phyloP scores from a whole-genome alignment of 2,329 filamentous ascomycete species.

The Tolypocladium ovalisporum region DNA sequence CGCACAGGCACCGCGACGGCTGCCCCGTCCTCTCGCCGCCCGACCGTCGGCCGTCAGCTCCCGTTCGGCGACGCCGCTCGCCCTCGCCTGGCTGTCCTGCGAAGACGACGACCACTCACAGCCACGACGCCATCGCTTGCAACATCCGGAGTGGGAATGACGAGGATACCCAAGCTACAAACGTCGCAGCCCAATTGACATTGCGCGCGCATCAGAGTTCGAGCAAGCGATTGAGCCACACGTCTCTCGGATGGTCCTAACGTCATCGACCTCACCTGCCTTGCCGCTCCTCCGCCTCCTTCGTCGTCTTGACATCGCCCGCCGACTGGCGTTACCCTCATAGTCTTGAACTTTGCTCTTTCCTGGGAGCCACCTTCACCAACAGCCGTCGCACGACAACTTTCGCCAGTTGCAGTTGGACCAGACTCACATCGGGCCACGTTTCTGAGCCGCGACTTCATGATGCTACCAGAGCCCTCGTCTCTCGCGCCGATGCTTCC shows the following conservation, averaged over 20 bases:
- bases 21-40: background rate
- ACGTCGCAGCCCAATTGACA: background rate
- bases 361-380: background rate
- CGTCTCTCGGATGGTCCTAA: background rate
- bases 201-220: background rate
- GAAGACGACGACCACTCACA: background rate
- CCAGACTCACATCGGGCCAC: background rate
- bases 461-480: constrained; percentile 22
- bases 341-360: background rate
- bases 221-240: background rate
- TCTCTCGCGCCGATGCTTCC: constrained; percentile 17
- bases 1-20: background rate
- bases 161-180: background rate
- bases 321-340: background rate
- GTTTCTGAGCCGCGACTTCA: constrained; percentile 3
- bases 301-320: background rate
- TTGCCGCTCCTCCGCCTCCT: background rate
- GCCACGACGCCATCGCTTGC: background rate
- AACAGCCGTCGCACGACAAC: background rate
- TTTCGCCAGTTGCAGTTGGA: background rate
- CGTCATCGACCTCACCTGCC: constrained; percentile 2
- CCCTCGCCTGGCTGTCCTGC: background rate
- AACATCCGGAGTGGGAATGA: background rate
- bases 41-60: background rate
- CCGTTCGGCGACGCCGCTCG: background rate